phyloP scores from a whole-genome alignment of 345 rosid species.

The Hibiscus trionum region DNA sequence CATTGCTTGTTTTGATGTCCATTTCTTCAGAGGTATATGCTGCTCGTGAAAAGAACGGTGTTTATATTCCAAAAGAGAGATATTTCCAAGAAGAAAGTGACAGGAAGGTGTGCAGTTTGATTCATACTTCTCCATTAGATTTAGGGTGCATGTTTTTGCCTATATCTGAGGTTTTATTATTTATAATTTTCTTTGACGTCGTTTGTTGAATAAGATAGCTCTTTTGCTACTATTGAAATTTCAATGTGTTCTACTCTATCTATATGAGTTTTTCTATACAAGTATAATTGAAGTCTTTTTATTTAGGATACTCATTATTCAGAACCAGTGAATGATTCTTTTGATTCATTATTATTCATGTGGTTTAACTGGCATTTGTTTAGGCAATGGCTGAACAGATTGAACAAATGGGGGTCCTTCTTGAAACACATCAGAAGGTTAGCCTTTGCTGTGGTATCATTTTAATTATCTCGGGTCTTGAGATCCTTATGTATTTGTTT shows the following conservation, averaged over 20 bases:
- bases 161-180: not conserved
- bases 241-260: not conserved
- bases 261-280: not conserved
- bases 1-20: slow-evolving; percentile 5
- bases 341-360: not conserved
- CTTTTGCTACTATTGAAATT: not conserved
- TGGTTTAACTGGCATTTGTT: slow-evolving; percentile 3
- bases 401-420: slow-evolving; percentile 66
- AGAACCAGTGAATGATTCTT: not conserved
- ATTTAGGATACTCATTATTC: not conserved
- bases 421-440: slow-evolving; percentile 82
- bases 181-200: not conserved
- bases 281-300: not conserved
- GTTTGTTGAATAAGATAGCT: not conserved
- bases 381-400: slow-evolving; percentile 94
- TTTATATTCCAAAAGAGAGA: slow-evolving; percentile 90
- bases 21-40: slow-evolving; percentile 83
- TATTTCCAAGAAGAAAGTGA: slow-evolving; percentile 97
- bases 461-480: not conserved
- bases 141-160: not conserved
- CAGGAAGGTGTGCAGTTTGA: slow-evolving; percentile 52
- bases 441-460: slow-evolving; percentile 11
- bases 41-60: slow-evolving; percentile 96
- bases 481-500: not conserved
- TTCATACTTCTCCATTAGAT: not conserved